Evolutionary conservation across 805 yeast genomes (phyloP), one percentile per base, ranked within the genome.

Genomic region (Wickerhamomyces ciferrii): DNA sequence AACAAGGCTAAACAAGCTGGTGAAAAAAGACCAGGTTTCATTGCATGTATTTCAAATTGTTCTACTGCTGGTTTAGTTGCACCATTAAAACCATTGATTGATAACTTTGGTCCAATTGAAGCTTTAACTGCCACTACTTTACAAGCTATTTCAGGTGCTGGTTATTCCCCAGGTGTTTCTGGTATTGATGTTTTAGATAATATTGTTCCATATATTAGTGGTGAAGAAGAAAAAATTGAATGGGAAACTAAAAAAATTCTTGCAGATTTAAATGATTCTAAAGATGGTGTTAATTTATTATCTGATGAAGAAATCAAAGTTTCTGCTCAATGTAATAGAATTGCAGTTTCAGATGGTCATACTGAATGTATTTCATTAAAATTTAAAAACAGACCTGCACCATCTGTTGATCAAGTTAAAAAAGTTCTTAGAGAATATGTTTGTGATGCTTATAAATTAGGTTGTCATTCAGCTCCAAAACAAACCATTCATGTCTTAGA

Each of bases 101-200:
- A 90, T 49, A 68, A 73, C 43, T 92, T 87, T 62, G 99, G 98
- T 42, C 97, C 98, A 40, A 79, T 94, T 49, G 91, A 87, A 48
- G 76, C 83, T 21, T 77, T 92, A 55, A 84, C 96, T 14, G 79
- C 96, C 42, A 88, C 97, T 46, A 94, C 99, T 15, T 69, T 94
- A 67, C 99, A 94, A 68, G 99, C 99, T 35, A 88, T 94, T 53
- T 91, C 98, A 4, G 99, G 99, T 58, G 99, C 96, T 20, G 99
- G 99, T 3, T 94, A 87, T 66, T 87, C 96, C 10, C 99, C 99
- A 43, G 99, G 99, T 66, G 96, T 91, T 47, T 82, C 96, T 20
- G 94, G 96, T 53, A 91, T 94, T 68, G 98, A 94, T 63, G 82
- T 92, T 46, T 75, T 94, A 58, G 99, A 94, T 70, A 94, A 94